Percentiles rank a stretch among this genome's conserved stretches.
phyloP scores from a whole-genome alignment of 306 rosid genomes.

The cucumber (Cucumis sativus) region DNA sequence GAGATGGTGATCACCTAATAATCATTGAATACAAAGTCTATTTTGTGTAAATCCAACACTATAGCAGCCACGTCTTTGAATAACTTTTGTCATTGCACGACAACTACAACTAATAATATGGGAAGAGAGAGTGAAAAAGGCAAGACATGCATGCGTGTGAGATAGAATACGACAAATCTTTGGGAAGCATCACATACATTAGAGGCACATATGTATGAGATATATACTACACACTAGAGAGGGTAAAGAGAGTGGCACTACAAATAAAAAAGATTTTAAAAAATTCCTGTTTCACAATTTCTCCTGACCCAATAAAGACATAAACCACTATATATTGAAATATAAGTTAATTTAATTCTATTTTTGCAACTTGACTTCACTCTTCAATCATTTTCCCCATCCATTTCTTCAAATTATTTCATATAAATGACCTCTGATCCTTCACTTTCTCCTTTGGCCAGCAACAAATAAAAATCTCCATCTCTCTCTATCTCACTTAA shows the following conservation, averaged over 20 bases:
- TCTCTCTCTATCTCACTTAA: not conserved
- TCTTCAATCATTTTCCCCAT: slow-evolving; percentile 38
- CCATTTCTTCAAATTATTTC: slow-evolving; percentile 30
- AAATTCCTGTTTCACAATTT: not conserved
- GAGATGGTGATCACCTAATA: too few species aligned
- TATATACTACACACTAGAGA: not conserved
- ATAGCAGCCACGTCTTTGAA: too few species aligned
- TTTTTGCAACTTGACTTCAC: slow-evolving; percentile 22
- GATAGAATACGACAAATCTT: slow-evolving; percentile 32
- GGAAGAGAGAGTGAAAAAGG: slow-evolving; percentile 50
- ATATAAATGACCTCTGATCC: not conserved
- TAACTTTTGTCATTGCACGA: too few species aligned
- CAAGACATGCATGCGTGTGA: slow-evolving; percentile 70
- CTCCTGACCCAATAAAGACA: slow-evolving; percentile 22
- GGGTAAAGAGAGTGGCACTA: not conserved
- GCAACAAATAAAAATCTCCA: not conserved
- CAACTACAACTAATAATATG: too few species aligned
- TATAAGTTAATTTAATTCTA: not conserved
- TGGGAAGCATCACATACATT: slow-evolving; percentile 23
- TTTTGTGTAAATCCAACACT: too few species aligned
- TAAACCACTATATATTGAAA: slow-evolving; percentile 21
- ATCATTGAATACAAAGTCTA: too few species aligned
- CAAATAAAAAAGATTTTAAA: not conserved
- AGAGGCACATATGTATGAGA: not conserved
- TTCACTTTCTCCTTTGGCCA: not conserved